Evolutionary conservation across 1,139 yeast species (phyloP).

Genomic region (Magnusiomyces ingens): DNA sequence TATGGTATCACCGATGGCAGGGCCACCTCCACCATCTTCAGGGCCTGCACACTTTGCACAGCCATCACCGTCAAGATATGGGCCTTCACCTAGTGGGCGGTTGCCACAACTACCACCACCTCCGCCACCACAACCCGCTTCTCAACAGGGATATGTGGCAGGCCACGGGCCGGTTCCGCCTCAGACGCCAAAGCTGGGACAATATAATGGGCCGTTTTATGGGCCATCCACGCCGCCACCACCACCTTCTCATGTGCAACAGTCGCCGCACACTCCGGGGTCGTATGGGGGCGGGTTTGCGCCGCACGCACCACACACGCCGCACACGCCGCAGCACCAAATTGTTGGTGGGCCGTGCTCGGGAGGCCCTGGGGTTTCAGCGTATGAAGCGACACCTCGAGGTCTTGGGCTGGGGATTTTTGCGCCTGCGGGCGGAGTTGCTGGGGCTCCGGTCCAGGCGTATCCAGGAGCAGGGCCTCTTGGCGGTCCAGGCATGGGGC

Average conservation of each 20-base stretch:
- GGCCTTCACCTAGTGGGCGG: not conserved
- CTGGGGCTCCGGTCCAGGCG: not conserved
- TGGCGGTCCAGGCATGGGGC: too few relatives aligned
- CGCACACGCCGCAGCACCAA: not conserved
- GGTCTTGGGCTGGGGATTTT: not conserved
- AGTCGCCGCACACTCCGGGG: not conserved
- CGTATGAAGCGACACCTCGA: not conserved
- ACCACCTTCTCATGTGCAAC: constrained; percentile 1
- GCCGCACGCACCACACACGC: not conserved
- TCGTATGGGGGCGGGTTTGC: not conserved
- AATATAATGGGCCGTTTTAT: not conserved
- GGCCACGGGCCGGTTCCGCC: not conserved
- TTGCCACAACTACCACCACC: constrained; percentile 2
- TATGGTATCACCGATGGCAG: too few relatives aligned
- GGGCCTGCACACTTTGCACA: constrained; percentile 1
- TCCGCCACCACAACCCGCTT: not conserved
- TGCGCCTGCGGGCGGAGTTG: not conserved
- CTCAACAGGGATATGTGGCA: too few relatives aligned
- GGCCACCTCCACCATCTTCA: constrained; percentile 7
- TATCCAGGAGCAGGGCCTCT: too few relatives aligned
- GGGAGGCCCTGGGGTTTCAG: too few relatives aligned
- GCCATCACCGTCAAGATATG: not conserved
- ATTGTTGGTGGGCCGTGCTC: not conserved
- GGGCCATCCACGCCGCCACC: not conserved
- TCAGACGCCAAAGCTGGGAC: not conserved